phyloP scores from a whole-genome alignment of 495 filamentous ascomycete genomes.

The Hypomontagnella monticulosa region DNA sequence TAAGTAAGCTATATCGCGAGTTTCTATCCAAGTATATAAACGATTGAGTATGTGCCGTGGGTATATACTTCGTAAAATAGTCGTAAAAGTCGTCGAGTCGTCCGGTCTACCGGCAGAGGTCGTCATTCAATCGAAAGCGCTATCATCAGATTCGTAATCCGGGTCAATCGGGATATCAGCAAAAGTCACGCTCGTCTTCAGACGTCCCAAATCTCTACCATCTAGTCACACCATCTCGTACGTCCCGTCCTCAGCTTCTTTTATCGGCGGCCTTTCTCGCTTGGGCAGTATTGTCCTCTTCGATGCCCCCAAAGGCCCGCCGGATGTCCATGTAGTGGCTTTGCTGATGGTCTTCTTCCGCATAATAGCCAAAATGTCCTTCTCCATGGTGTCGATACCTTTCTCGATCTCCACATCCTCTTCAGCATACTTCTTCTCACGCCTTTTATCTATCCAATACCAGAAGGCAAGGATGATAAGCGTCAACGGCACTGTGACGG shows the following conservation, averaged over 20 bases:
- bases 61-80: slow-evolving; percentile 32
- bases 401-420: slow-evolving; percentile 62
- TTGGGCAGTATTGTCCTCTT: background rate
- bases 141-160: background rate
- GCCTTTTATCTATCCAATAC: slow-evolving; percentile 57
- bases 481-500: slow-evolving; percentile 61
- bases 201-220: background rate
- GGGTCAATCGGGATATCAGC: background rate
- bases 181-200: background rate
- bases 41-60: slow-evolving; percentile 7
- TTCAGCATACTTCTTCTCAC: slow-evolving; percentile 54
- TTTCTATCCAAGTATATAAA: slow-evolving; percentile 19
- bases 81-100: slow-evolving; percentile 30
- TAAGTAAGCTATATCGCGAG: slow-evolving; percentile 26
- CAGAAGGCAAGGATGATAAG: slow-evolving; percentile 55
- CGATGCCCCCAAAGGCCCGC: background rate
- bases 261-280: background rate
- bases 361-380: slow-evolving; percentile 62
- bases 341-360: slow-evolving; percentile 63
- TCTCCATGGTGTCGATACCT: slow-evolving; percentile 64
- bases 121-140: slow-evolving; percentile 20
- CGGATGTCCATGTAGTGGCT: slow-evolving; percentile 56
- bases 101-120: slow-evolving; percentile 21
- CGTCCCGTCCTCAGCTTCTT: slow-evolving; percentile 2
- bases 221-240: slow-evolving; percentile 12